These are phyloP conservation scores for Russula sp. DNA, from an alignment of 768 basidiomycete genomes.

Conservation along the genomic window DNA sequence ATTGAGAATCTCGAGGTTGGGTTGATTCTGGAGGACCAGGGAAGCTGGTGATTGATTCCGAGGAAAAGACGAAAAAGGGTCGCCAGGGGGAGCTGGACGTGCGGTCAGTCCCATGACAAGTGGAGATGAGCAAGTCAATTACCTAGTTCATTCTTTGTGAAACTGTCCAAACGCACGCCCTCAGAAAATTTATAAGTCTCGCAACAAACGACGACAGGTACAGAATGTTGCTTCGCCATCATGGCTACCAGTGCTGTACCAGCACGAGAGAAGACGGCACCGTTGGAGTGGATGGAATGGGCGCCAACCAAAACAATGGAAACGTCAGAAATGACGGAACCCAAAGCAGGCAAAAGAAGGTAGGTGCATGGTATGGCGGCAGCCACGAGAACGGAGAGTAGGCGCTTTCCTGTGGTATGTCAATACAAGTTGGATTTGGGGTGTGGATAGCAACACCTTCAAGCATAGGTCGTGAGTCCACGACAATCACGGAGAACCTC, in stretches of 20 bases:
- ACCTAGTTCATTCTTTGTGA: slow-evolving; percentile 96
- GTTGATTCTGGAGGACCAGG: slow-evolving; percentile 28
- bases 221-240: slow-evolving; percentile 83
- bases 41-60: slow-evolving; percentile 29
- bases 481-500: slow-evolving; percentile 81
- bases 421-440: not conserved
- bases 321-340: slow-evolving; percentile 71
- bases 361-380: slow-evolving; percentile 82
- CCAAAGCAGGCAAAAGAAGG: slow-evolving; percentile 78
- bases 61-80: slow-evolving; percentile 30
- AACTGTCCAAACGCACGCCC: slow-evolving; percentile 84
- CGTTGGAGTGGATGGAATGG: slow-evolving; percentile 91
- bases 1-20: slow-evolving; percentile 70
- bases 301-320: slow-evolving; percentile 87
- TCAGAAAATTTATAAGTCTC: slow-evolving; percentile 99
- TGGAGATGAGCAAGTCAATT: slow-evolving; percentile 21
- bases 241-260: slow-evolving; percentile 96
- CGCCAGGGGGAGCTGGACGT: slow-evolving; percentile 27
- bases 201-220: slow-evolving; percentile 94
- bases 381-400: slow-evolving; percentile 62
- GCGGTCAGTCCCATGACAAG: not conserved
- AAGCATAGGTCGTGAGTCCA: slow-evolving; percentile 90
- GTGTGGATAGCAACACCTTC: slow-evolving; percentile 51
- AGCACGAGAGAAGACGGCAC: slow-evolving; percentile 86
- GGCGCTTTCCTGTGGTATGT: slow-evolving; percentile 55